Base-by-base conservation (phyloP, 192 early-diverging fungal species). In the Coemansia interrupta region DNA sequence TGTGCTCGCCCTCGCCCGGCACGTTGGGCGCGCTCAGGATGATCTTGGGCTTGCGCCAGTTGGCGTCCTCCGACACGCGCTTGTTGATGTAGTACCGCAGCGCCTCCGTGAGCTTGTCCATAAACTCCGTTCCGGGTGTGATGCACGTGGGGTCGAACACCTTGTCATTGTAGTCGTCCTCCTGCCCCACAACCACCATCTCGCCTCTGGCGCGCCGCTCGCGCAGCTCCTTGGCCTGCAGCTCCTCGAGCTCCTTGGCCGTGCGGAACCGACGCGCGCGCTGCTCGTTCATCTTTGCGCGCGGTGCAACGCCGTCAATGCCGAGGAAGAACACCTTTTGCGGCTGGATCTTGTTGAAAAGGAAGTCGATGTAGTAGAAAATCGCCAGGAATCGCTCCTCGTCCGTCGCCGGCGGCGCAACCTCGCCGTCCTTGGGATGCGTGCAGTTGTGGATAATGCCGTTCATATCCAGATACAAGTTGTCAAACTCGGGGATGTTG, bases 281-380 rank as follows among this genome's bases (percentile, higher is more conserved):
- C 76, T 99, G 96, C 74, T 99, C 94, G 66, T 99, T 99, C 95
- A 99, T 99, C 69, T 99, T 99, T 20, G 96, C 96, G 44, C 96
- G 84, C 18, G 96, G 96, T 0, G 96, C 96, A 45, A 99, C 96
- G 46, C 87, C 86, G 75, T 97, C 96, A 20, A 98, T 87, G 20
- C 93, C 96, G 72, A 98, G 81, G 68, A 94, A 96, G 61, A 97
- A 96, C 24, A 95, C 70, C 73, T 95, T 96, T 70, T 88, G 83
- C 28, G 96, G 96, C 63, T 89, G 90, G 66, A 97, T 93, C 72
- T 89, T 91, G 54, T 84, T 68, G 61, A 98, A 98, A 24, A 98
- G 61, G 51, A 92, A 87, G 63, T 97, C 95, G 41, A 98, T 90
- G 68, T 98, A 98, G 77, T 92, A 90, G 81, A 98, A 98, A 18